These are phyloP conservation scores for Mucor sp. DNA, from an alignment of 371 early-diverging fungal genomes.

Conservation along the genomic window DNA sequence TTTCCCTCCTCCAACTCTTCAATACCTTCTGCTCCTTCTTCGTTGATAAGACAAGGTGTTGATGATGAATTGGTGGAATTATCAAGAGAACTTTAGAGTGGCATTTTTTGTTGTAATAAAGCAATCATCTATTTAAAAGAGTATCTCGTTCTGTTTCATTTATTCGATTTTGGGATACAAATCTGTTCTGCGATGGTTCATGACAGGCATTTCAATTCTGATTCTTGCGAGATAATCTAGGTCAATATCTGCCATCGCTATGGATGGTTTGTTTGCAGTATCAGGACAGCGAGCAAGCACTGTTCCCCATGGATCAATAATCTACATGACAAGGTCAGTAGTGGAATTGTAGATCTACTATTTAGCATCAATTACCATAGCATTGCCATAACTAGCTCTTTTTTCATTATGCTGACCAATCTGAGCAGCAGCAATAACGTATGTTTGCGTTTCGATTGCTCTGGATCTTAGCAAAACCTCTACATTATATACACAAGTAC, in stretches of 20 bases:
- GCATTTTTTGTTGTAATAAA: neutral
- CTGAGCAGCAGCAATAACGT: constrained; percentile 76
- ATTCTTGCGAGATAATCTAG: constrained; percentile 59
- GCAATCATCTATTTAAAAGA: neutral
- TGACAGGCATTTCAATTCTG: constrained; percentile 76
- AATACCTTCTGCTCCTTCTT: neutral
- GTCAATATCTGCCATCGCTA: constrained; percentile 72
- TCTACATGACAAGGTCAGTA: constrained; percentile 32
- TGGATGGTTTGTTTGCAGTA: constrained; percentile 26
- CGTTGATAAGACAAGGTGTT: constrained; percentile 2
- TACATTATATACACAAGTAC: too few relatives aligned
- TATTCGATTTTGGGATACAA: constrained; percentile 48
- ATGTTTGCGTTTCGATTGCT: constrained; percentile 85
- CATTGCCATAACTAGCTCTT: constrained; percentile 77
- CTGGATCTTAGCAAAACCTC: constrained; percentile 78
- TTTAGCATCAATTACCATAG: constrained; percentile 59
- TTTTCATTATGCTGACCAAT: constrained; percentile 77
- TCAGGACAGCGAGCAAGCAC: constrained; percentile 69
- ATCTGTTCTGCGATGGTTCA: constrained; percentile 69
- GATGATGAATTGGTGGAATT: constrained; percentile 12
- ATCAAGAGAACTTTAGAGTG: neutral
- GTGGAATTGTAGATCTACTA: neutral
- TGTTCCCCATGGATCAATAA: constrained; percentile 54
- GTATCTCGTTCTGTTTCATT: neutral
- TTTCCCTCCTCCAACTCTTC: constrained; percentile 13